These are phyloP conservation scores for Phytopythium sindhum DNA, from an alignment of 352 stramenopile species.

Conservation along the genomic window DNA sequence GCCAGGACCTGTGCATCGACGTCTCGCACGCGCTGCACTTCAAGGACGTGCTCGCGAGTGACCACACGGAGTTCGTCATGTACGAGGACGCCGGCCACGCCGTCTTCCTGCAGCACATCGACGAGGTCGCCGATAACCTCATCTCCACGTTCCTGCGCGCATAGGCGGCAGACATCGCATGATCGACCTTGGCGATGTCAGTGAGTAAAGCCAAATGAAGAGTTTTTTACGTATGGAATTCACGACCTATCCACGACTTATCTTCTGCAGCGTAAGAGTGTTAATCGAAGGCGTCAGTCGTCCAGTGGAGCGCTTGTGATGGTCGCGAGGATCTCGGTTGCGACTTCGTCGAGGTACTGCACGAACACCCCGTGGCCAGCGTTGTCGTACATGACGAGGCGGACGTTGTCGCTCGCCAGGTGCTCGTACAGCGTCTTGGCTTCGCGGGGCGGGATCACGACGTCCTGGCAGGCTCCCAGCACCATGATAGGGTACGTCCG, in stretches of 20 bases:
- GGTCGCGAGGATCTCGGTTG: constrained; percentile 26
- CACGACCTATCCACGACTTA: neutral
- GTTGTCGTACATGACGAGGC: constrained; percentile 33
- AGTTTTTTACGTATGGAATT: neutral
- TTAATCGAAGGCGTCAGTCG: neutral
- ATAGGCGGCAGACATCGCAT: neutral
- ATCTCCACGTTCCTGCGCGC: constrained; percentile 9
- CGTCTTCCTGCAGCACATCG: constrained; percentile 38
- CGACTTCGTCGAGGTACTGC: constrained; percentile 41
- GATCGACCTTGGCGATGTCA: neutral
- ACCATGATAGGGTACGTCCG: constrained; percentile 31
- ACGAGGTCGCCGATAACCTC: constrained; percentile 33
- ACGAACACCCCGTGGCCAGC: constrained; percentile 38
- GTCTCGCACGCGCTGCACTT: constrained; percentile 33
- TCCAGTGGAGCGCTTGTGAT: constrained; percentile 7
- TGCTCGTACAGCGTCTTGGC: constrained; percentile 23
- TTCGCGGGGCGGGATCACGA: constrained; percentile 25
- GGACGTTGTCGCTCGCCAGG: constrained; percentile 26
- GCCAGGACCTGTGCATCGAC: constrained; percentile 31
- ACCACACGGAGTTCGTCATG: constrained; percentile 36
- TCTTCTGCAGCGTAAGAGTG: neutral
- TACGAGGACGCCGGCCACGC: constrained; percentile 42
- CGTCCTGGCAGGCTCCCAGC: constrained; percentile 26
- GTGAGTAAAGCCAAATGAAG: neutral
- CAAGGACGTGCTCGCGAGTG: constrained; percentile 23